These are phyloP conservation scores for Phytophthora aleatoria DNA, from an alignment of 352 stramenopile species.

Conservation along the genomic window DNA sequence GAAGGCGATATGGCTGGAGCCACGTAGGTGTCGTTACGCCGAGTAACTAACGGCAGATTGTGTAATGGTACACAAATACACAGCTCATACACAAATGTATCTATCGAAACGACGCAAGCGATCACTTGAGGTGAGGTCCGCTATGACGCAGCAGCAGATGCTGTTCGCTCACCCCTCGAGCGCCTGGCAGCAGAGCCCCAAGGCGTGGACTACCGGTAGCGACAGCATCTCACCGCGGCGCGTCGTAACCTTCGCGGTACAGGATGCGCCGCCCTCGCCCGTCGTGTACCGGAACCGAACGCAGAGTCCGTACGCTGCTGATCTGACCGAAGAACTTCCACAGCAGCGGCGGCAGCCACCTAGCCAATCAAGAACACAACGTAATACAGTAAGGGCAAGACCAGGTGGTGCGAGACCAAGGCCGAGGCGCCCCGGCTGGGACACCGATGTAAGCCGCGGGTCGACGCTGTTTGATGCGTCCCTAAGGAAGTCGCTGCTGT, in stretches of 20 bases:
- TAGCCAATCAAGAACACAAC: conserved; percentile 2
- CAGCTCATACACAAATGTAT: conserved; percentile 1
- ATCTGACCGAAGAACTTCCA: conserved; percentile 11
- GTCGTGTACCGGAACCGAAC: conserved; percentile 33
- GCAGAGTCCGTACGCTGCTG: conserved; percentile 12
- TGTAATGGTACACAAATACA: background rate
- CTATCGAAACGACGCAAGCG: conserved; percentile 14
- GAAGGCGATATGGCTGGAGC: conserved; percentile 22
- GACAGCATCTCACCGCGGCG: conserved; percentile 19
- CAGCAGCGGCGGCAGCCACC: background rate
- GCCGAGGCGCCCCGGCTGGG: conserved; percentile 46
- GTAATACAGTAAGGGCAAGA: background rate
- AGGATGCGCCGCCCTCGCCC: conserved; percentile 47
- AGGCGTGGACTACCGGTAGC: background rate
- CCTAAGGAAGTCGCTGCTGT: conserved; percentile 60
- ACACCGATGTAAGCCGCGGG: conserved; percentile 39
- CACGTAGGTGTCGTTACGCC: conserved; percentile 19
- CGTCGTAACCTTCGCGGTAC: conserved; percentile 59
- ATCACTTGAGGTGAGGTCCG: background rate
- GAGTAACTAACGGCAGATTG: background rate
- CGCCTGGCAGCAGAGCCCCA: background rate
- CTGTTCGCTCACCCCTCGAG: conserved; percentile 13
- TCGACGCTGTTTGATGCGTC: conserved; percentile 52
- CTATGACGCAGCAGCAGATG: conserved; percentile 32
- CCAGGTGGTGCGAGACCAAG: background rate